Evolutionary conservation across 352 stramenopile genomes (phyloP).

Genomic region (Blastocystis sp.): DNA sequence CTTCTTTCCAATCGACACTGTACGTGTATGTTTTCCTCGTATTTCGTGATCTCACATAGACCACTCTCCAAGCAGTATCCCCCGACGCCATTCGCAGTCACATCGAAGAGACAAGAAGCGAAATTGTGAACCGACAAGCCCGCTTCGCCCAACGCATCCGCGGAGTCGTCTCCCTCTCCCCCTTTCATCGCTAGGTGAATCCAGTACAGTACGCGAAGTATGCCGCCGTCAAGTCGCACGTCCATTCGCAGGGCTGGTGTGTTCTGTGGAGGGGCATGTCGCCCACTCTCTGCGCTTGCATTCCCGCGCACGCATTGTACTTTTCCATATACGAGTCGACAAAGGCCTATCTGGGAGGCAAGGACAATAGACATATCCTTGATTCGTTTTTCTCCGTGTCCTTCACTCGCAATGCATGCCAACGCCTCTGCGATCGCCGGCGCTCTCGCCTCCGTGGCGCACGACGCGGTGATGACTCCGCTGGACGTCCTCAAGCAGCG

Average conservation of each 20-base stretch:
- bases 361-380: constrained; percentile 78
- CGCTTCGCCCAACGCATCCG: too few species aligned
- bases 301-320: constrained; percentile 91
- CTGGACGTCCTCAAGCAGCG: constrained; percentile 98
- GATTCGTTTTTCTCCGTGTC: constrained; percentile 78
- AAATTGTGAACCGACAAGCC: not conserved
- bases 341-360: constrained; percentile 83
- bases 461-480: constrained; percentile 97
- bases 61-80: constrained; percentile 61
- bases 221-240: not conserved
- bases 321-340: constrained; percentile 89
- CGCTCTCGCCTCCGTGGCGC: constrained; percentile 89
- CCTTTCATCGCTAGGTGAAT: constrained; percentile 39
- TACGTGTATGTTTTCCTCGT: constrained; percentile 60
- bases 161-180: constrained; percentile 75
- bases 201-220: constrained; percentile 55
- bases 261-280: constrained; percentile 94
- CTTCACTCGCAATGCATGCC: constrained; percentile 68
- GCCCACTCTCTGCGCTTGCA: constrained; percentile 94
- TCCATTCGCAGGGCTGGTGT: constrained; percentile 75
- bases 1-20: constrained; percentile 93
- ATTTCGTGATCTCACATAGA: constrained; percentile 35
- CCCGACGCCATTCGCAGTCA: not conserved
- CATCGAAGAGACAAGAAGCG: not conserved
- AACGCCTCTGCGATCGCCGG: constrained; percentile 83